Conservation (phyloP, 169 alveolate genomes). For the Eimeria sp. region DNA sequence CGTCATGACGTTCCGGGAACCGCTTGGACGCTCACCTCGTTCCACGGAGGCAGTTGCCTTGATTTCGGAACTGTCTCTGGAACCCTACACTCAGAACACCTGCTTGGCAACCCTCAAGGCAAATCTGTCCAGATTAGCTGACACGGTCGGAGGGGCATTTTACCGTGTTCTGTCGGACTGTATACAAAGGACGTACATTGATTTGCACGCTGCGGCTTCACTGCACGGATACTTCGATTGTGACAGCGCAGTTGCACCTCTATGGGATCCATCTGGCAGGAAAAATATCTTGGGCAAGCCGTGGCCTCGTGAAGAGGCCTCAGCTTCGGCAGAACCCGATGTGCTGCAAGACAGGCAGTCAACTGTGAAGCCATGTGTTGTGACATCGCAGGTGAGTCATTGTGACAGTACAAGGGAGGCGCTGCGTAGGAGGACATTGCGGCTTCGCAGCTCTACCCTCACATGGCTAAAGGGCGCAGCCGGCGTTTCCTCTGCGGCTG, state of each 20-base stretch:
- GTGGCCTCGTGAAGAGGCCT: not conserved
- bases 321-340: not conserved
- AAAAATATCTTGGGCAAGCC: not conserved
- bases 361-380: not conserved
- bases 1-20: not conserved
- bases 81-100: not conserved
- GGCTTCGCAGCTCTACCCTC: not conserved
- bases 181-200: not conserved
- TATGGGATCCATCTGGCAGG: not conserved
- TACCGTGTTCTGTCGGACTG: not conserved
- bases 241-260: not conserved
- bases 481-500: not conserved
- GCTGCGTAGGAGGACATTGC: not conserved
- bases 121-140: constrained; percentile 3
- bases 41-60: not conserved
- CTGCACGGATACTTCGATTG: constrained; percentile 20
- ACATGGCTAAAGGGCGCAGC: not conserved
- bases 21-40: not conserved
- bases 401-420: not conserved
- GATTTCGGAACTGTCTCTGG: not conserved
- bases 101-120: not conserved
- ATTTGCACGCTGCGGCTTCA: constrained; percentile 22
- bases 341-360: not conserved
- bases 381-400: not conserved
- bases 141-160: not conserved